These are phyloP conservation scores for Fraxinus sp. DNA, from an alignment of 305 asterid genomes.

Conservation along the genomic window DNA sequence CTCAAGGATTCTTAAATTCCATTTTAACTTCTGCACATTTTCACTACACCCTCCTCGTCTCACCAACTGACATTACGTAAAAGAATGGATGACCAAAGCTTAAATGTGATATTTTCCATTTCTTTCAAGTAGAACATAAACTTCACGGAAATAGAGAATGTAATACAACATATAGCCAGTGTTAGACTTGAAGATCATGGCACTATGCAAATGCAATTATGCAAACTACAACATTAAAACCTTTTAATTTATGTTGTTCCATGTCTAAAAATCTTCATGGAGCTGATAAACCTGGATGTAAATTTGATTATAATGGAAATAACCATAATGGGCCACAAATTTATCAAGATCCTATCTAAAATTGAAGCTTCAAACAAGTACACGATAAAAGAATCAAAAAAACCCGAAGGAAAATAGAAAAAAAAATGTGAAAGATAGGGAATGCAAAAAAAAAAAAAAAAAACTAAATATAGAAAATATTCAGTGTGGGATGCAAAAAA, in stretches of 20 bases:
- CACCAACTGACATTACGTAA: neutral
- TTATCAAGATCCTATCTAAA: neutral
- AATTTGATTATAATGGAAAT: neutral
- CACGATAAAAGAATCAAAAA: neutral
- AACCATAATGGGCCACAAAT: neutral
- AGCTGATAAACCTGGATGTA: neutral
- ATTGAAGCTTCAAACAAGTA: neutral
- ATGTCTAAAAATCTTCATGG: neutral
- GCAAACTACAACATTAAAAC: neutral
- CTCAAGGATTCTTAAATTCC: neutral
- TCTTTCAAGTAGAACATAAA: neutral
- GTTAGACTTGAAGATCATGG: neutral
- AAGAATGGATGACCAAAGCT: neutral
- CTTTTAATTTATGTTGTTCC: neutral
- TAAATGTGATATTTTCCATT: neutral
- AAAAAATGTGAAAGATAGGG: neutral
- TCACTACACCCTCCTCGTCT: neutral
- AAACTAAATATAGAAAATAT: conserved; percentile 46
- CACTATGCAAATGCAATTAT: neutral
- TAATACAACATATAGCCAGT: neutral
- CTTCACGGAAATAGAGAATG: neutral
- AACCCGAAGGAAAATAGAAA: neutral
- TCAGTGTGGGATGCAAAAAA: conserved; percentile 1
- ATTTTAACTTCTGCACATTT: neutral
- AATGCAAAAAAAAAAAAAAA: neutral